A percentile compares a stretch with the other conserved stretches of the same genome.
Evolutionary conservation across 805 yeast species (phyloP).

Genomic region (Teunomyces lycoperdinae): DNA sequence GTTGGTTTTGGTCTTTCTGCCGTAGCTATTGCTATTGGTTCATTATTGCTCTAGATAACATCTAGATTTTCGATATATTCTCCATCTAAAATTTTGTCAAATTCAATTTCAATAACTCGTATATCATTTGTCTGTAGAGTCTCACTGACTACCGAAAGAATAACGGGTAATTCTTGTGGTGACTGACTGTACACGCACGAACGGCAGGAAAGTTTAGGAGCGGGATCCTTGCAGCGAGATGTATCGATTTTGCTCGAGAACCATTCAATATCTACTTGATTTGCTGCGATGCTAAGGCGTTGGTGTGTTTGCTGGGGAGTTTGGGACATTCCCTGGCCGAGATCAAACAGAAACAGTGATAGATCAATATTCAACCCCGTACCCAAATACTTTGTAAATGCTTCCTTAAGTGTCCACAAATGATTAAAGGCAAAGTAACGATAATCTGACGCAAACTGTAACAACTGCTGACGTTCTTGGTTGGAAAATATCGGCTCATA

Average conservation of each 20-base stretch:
- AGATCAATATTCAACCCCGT: slow-evolving; percentile 42
- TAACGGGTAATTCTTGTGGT: slow-evolving; percentile 6
- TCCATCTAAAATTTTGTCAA: neutral
- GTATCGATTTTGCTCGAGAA: neutral
- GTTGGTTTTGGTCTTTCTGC: slow-evolving; percentile 2
- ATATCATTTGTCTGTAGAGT: neutral
- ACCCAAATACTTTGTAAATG: slow-evolving; percentile 66
- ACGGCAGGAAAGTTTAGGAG: slow-evolving; percentile 4
- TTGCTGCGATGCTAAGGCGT: neutral
- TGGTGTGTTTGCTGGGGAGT: neutral
- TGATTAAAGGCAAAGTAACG: slow-evolving; percentile 46
- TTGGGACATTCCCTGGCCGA: neutral
- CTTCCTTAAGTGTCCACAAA: slow-evolving; percentile 79
- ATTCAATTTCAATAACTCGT: neutral
- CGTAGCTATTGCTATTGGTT: neutral
- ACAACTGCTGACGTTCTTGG: slow-evolving; percentile 1
- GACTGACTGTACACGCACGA: slow-evolving; percentile 4
- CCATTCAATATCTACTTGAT: neutral
- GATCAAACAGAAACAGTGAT: neutral
- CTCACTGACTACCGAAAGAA: slow-evolving; percentile 7
- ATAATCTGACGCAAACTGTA: slow-evolving; percentile 23
- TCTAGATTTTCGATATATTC: neutral
- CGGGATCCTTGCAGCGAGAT: neutral
- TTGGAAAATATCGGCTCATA: slow-evolving; percentile 18
- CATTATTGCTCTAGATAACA: neutral